Percentiles rank a stretch among this genome's conserved stretches.
These are phyloP conservation scores for Azolla pinnata DNA, from an alignment of 75 land plant species.

Conservation along the genomic window DNA sequence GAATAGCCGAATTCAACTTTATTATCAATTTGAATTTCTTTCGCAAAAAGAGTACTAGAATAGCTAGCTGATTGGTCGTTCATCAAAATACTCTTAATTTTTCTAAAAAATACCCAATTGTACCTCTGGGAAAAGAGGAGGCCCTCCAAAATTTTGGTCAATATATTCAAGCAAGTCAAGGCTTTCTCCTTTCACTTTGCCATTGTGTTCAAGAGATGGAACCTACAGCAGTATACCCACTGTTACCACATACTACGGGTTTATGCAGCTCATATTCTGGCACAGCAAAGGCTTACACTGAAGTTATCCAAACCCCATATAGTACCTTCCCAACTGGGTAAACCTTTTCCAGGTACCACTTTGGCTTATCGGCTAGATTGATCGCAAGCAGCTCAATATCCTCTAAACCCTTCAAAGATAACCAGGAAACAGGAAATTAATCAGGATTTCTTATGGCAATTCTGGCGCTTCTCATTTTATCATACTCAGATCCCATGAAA, in stretches of 20 bases:
- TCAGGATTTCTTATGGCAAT: too few relatives aligned
- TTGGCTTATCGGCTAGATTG: constrained; percentile 30
- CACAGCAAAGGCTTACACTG: neutral
- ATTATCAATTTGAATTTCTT: neutral
- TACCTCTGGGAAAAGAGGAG: constrained; percentile 23
- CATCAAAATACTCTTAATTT: neutral
- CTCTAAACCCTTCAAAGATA: constrained; percentile 25
- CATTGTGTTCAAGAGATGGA: constrained; percentile 34
- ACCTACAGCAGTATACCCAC: constrained; percentile 12
- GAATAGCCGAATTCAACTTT: neutral
- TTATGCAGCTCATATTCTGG: neutral
- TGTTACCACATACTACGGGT: constrained; percentile 8
- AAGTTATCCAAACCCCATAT: neutral
- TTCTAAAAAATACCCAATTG: neutral
- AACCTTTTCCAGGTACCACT: constrained; percentile 55
- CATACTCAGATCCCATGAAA: too few relatives aligned
- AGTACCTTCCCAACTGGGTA: constrained; percentile 68
- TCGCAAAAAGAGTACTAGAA: neutral
- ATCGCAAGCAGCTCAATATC: constrained; percentile 51
- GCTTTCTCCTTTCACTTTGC: constrained; percentile 38
- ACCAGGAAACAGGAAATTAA: neutral
- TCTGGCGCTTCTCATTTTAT: too few relatives aligned
- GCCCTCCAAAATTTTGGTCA: constrained; percentile 29
- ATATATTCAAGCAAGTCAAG: constrained; percentile 29
- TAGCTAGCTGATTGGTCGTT: neutral